phyloP scores from a whole-genome alignment of 257 asterid species.

The Coffea canephora region DNA sequence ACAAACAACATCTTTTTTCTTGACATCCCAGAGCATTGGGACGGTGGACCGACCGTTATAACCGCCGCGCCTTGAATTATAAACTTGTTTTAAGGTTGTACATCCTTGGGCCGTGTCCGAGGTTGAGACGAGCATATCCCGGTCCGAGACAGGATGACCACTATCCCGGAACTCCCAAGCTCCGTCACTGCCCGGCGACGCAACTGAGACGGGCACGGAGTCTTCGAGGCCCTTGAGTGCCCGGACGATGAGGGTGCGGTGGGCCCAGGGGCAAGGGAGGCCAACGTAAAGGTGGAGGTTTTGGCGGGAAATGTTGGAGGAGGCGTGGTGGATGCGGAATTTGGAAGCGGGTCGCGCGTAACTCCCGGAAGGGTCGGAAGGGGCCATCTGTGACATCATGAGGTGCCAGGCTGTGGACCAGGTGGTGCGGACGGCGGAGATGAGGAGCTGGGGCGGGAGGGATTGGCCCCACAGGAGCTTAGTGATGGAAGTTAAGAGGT shows the following conservation, averaged over 20 bases:
- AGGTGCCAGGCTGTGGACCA: constrained; percentile 93
- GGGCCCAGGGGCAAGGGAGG: constrained; percentile 99
- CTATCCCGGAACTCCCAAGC: constrained; percentile 61
- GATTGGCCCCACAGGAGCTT: constrained; percentile 84
- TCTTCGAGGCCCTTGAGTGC: constrained; percentile 83
- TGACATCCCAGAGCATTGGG: constrained; percentile 91
- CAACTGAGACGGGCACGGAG: constrained; percentile 61
- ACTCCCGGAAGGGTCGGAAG: constrained; percentile 72
- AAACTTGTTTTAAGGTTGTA: constrained; percentile 66
- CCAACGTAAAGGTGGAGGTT: constrained; percentile 87
- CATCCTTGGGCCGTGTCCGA: constrained; percentile 66
- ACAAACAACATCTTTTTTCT: constrained; percentile 60
- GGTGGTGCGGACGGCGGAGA: constrained; percentile 91
- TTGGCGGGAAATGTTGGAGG: constrained; percentile 19
- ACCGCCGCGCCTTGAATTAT: constrained; percentile 56
- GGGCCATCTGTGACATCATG: constrained; percentile 99
- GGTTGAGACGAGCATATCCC: constrained; percentile 36
- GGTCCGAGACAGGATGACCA: background rate
- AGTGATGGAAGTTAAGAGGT: constrained; percentile 58
- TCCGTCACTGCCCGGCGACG: constrained; percentile 78
- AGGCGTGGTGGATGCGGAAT: constrained; percentile 46
- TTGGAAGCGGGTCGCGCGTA: constrained; percentile 85
- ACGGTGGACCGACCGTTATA: constrained; percentile 77
- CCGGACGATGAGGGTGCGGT: constrained; percentile 89
- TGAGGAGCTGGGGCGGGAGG: constrained; percentile 86